Evolutionary conservation across 495 filamentous ascomycete genomes (phyloP).

Genomic region (Ascobolus immersus): DNA sequence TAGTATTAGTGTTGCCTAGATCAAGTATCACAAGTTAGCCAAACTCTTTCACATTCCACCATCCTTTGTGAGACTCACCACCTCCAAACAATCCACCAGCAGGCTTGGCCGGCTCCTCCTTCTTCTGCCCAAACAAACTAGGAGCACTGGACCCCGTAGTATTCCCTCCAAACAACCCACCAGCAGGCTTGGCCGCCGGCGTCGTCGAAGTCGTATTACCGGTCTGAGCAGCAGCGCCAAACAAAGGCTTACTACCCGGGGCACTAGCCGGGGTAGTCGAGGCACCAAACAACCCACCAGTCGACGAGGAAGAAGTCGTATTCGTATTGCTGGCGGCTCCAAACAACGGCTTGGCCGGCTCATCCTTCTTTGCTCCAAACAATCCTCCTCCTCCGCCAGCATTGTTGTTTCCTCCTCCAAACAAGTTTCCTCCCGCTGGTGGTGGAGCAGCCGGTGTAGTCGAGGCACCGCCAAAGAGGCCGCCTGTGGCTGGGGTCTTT

Average conservation of each 20-base stretch:
- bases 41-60: not conserved
- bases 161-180: slow-evolving; percentile 6
- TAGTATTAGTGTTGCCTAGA: not conserved
- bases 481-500: slow-evolving; percentile 7
- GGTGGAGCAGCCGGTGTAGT: slow-evolving; percentile 8
- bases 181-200: slow-evolving; percentile 6
- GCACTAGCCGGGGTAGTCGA: slow-evolving; percentile 1
- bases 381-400: slow-evolving; percentile 2
- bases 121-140: slow-evolving; percentile 4
- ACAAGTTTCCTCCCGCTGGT: slow-evolving; percentile 3
- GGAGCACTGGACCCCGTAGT: slow-evolving; percentile 7
- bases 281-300: slow-evolving; percentile 8
- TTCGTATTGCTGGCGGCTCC: slow-evolving; percentile 2
- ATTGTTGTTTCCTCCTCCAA: slow-evolving; percentile 3
- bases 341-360: no score
- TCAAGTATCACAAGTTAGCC: not conserved
- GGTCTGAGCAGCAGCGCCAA: no score
- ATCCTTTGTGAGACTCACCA: not conserved
- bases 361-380: no score
- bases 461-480: slow-evolving; percentile 1
- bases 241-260: no score
- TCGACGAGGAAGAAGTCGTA: not conserved
- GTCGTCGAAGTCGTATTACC: not conserved
- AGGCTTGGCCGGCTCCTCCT: slow-evolving; percentile 1
- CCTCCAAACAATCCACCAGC: slow-evolving; percentile 1